These are phyloP conservation scores for Mycena kentingensis DNA, from an alignment of 768 basidiomycete species.

Conservation along the genomic window DNA sequence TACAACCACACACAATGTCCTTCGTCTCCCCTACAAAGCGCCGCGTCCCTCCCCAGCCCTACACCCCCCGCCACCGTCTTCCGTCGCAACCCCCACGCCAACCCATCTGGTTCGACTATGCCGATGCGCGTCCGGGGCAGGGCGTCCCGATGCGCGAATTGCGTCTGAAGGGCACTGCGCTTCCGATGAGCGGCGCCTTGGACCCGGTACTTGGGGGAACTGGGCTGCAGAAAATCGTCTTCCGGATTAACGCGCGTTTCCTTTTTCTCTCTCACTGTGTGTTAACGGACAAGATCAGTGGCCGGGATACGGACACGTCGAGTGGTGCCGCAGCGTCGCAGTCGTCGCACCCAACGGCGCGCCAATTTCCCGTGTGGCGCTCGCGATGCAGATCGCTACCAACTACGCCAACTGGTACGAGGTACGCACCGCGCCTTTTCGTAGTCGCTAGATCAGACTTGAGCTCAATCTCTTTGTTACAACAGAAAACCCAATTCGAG, in stretches of 20 bases:
- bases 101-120: conserved; percentile 42
- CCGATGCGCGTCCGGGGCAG: conserved; percentile 33
- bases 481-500: conserved; percentile 7
- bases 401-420: conserved; percentile 4
- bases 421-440: not conserved
- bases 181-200: conserved; percentile 36
- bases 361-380: conserved; percentile 44
- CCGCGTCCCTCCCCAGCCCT: conserved; percentile 39
- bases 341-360: conserved; percentile 29
- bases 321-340: conserved; percentile 39
- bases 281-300: conserved; percentile 33
- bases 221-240: conserved; percentile 33
- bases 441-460: not conserved
- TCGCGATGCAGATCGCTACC: not conserved
- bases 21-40: conserved; percentile 35
- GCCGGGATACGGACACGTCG: conserved; percentile 47
- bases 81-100: conserved; percentile 26
- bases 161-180: conserved; percentile 37
- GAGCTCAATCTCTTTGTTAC: not conserved
- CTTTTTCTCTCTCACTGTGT: not conserved
- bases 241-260: conserved; percentile 40
- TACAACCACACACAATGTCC: not conserved
- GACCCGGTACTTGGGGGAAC: conserved; percentile 41
- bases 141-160: conserved; percentile 50
- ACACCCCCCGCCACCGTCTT: conserved; percentile 24